Evolutionary conservation across 805 yeast genomes (phyloP).

Genomic region (Ogataea populi-albae): DNA sequence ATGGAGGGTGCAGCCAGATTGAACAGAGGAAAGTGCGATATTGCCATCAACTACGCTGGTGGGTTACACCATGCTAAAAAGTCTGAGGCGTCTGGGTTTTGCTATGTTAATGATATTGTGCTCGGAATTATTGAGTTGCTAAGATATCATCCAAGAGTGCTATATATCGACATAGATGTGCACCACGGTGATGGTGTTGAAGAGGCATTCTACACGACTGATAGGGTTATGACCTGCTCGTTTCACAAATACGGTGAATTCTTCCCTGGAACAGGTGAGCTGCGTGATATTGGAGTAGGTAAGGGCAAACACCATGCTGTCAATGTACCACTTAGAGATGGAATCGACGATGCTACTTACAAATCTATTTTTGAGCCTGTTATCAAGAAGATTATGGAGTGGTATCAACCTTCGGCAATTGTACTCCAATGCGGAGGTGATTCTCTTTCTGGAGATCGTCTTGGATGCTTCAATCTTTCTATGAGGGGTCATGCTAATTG

Average conservation of each 20-base stretch:
- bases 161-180: constrained; percentile 85
- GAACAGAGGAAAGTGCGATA: constrained; percentile 78
- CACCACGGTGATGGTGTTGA: constrained; percentile 97
- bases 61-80: constrained; percentile 93
- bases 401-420: constrained; percentile 94
- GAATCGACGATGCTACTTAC: constrained; percentile 88
- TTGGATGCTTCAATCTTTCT: constrained; percentile 93
- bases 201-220: constrained; percentile 90
- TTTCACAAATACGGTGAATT: constrained; percentile 92
- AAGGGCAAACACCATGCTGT: constrained; percentile 80
- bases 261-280: constrained; percentile 91
- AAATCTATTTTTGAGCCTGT: constrained; percentile 88
- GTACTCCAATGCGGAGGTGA: constrained; percentile 99
- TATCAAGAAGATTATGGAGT: constrained; percentile 68
- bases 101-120: constrained; percentile 88
- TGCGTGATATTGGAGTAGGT: constrained; percentile 81
- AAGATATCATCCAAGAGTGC: constrained; percentile 79
- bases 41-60: constrained; percentile 92
- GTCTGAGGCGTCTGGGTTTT: constrained; percentile 85
- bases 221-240: constrained; percentile 85
- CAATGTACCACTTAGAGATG: constrained; percentile 86
- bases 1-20: constrained; percentile 86
- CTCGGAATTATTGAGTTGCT: constrained; percentile 76
- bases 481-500: constrained; percentile 97
- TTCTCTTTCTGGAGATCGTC: constrained; percentile 89